These are phyloP conservation scores for Prunus campanulata DNA, from an alignment of 306 rosid genomes.

Conservation along the genomic window DNA sequence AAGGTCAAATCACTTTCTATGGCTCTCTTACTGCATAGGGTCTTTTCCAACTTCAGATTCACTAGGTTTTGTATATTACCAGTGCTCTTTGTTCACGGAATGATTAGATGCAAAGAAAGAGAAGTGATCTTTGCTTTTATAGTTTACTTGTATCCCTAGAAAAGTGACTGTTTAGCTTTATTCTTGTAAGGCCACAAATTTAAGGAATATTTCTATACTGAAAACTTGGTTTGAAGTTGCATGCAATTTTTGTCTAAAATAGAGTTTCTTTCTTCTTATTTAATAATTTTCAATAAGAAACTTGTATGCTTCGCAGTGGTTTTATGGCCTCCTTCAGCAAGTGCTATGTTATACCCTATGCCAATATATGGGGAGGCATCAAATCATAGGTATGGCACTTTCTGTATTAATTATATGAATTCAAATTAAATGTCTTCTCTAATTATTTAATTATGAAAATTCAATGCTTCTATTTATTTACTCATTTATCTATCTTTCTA, in stretches of 20 bases:
- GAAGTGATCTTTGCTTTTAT: neutral
- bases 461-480: neutral
- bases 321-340: constrained; percentile 95
- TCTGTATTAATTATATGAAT: constrained; percentile 4
- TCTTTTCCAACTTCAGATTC: neutral
- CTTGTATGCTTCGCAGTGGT: constrained; percentile 50
- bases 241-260: neutral
- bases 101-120: neutral
- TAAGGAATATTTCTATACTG: neutral
- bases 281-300: constrained; percentile 5
- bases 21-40: neutral
- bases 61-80: neutral
- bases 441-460: constrained; percentile 1
- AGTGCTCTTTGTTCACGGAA: neutral
- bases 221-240: neutral
- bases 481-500: constrained; percentile 6
- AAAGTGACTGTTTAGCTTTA: neutral
- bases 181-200: neutral
- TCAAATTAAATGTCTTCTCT: constrained; percentile 1
- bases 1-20: constrained; percentile 45
- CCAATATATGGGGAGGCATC: constrained; percentile 95
- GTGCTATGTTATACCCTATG: constrained; percentile 75
- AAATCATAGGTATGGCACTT: constrained; percentile 71
- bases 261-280: neutral
- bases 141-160: neutral